Conservation (phyloP, 352 stramenopile species). For the Halophytophthora batemanensis region DNA sequence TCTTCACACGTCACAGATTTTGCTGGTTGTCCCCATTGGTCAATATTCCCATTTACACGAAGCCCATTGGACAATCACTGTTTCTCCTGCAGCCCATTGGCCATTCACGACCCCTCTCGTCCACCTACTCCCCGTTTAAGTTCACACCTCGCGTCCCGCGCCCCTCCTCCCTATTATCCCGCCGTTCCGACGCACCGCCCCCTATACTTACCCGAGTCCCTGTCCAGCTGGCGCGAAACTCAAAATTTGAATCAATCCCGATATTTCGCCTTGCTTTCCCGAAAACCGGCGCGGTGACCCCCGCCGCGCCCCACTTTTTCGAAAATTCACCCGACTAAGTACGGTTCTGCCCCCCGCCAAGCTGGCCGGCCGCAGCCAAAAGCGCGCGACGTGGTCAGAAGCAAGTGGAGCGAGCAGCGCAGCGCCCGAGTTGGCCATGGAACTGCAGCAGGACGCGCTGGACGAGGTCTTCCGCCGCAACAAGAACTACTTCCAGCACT, state of each 20-base stretch:
- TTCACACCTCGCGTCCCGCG: no score
- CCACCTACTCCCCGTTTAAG: no score
- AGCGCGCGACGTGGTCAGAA: constrained; percentile 4
- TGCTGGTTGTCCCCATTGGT: no score
- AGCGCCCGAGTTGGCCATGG: constrained; percentile 32
- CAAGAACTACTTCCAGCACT: constrained; percentile 88
- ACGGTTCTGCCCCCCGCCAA: neutral
- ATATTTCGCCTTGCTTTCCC: neutral
- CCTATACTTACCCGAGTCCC: neutral
- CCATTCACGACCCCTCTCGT: no score
- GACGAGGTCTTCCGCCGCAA: constrained; percentile 84
- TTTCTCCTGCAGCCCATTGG: no score
- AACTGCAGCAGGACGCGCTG: constrained; percentile 79
- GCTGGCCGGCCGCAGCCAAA: no score
- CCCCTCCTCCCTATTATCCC: no score
- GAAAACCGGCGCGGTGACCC: neutral
- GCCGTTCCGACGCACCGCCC: neutral
- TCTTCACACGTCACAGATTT: constrained; percentile 29
- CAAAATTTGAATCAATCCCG: constrained; percentile 14
- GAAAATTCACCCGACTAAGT: neutral
- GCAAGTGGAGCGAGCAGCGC: constrained; percentile 2
- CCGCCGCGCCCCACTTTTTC: constrained; percentile 3
- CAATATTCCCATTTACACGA: no score
- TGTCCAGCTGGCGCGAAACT: constrained; percentile 2
- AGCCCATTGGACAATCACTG: no score